Evolutionary conservation across 2,329 filamentous ascomycete species (phyloP), one percentile per base, ranked within the genome.

Genomic region (Pseudogymnoascus sp.): DNA sequence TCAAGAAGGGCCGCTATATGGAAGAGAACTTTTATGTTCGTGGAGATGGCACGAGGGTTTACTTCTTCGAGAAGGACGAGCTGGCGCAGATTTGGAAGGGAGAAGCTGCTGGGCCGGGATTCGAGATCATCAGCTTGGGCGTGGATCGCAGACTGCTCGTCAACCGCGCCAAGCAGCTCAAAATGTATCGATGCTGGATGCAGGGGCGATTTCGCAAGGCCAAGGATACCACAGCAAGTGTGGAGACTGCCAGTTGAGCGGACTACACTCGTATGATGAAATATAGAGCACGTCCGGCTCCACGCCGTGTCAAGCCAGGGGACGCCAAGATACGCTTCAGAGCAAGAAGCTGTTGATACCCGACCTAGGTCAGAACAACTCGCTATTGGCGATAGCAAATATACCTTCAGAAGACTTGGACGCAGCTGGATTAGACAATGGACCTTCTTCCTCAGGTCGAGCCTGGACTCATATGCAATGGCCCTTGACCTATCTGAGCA

Each of bases 131-230:
- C 61, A 84, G 94, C 54, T 81, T 97, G 36, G 94, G 88, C 26
- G 82, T 93, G 61, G 94, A 99, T 73, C 86, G 91, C 66, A 85
- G 94, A 63, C 81, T 99, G 78, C 81, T 99, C 61, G 91, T 99
- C 61, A 99, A 99, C 73, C 85, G 94, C 66, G 90, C 92, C 61
- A 84, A 87, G 70, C 88, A 92, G 75, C 79, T 96, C 58, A 99
- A 97, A 77, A 99, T 99, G 94, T 97, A 97, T 75, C 85, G 94
- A 64, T 97, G 93, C 78, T 99, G 94, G 92, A 84, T 95, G 73
- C 90, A 95, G 74, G 90, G 89, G 31, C 84, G 85, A 3, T 95
- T 94, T 73, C 84, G 81, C 69, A 93, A 92, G 76, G 33, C 36
- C 13, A 29, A 2, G 17, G 47, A 10, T 2, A 24, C 39, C 24